phyloP scores from a whole-genome alignment of 2,329 filamentous ascomycete genomes.

The Ophiostoma pallidulum region DNA sequence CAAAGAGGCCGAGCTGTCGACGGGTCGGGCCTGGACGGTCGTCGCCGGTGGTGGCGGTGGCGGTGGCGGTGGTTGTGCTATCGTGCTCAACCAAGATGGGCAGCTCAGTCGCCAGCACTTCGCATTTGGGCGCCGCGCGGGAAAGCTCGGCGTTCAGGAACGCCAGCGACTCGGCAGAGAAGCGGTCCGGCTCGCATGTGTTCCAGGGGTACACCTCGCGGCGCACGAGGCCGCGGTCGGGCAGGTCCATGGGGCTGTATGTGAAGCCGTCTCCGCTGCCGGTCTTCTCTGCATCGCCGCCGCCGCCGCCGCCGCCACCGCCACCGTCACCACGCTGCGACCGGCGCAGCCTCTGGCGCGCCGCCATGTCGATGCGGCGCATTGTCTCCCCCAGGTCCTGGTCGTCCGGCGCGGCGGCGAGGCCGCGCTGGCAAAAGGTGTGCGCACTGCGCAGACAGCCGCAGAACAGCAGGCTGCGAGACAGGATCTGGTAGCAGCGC shows the following conservation, averaged over 20 bases:
- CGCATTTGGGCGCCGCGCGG: slow-evolving; percentile 68
- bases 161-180: slow-evolving; percentile 56
- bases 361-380: slow-evolving; percentile 44
- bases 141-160: slow-evolving; percentile 63
- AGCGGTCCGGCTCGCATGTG: slow-evolving; percentile 57
- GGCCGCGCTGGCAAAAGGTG: slow-evolving; percentile 55
- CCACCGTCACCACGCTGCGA: too few species aligned
- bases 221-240: slow-evolving; percentile 61
- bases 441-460: slow-evolving; percentile 60
- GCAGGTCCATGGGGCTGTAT: slow-evolving; percentile 46
- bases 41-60: slow-evolving; percentile 21
- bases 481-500: slow-evolving; percentile 49
- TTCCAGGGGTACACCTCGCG: slow-evolving; percentile 65
- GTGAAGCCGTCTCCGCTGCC: slow-evolving; percentile 35
- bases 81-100: slow-evolving; percentile 52
- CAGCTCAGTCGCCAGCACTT: slow-evolving; percentile 65
- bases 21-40: slow-evolving; percentile 40
- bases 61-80: neutral
- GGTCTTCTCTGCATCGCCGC: slow-evolving; percentile 14
- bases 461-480: slow-evolving; percentile 50
- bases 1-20: slow-evolving; percentile 82
- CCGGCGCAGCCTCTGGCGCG: slow-evolving; percentile 26
- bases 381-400: slow-evolving; percentile 45
- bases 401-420: slow-evolving; percentile 45
- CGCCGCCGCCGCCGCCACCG: neutral